These are phyloP conservation scores for Diversispora eburnea DNA, from an alignment of 192 early-diverging fungal genomes.

Conservation along the genomic window DNA sequence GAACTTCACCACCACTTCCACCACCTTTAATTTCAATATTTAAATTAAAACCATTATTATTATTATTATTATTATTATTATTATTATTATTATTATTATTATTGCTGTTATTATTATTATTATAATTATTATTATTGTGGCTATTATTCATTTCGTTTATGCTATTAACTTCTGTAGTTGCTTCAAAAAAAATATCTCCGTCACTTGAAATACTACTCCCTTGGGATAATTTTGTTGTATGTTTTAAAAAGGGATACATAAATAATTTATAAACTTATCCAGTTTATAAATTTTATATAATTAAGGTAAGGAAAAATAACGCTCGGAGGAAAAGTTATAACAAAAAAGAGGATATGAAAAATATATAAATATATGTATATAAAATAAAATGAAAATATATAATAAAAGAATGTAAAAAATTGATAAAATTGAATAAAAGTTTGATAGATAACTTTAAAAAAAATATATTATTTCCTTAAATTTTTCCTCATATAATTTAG, in stretches of 20 bases:
- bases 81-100: neutral
- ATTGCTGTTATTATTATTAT: neutral
- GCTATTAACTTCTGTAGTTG: constrained; percentile 3
- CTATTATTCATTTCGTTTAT: neutral
- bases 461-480: too few relatives aligned
- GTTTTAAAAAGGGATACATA: neutral
- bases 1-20: neutral
- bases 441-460: too few relatives aligned
- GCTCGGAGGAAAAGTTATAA: neutral
- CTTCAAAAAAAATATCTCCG: constrained; percentile 17
- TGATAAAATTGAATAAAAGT: too few relatives aligned
- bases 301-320: neutral
- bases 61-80: neutral
- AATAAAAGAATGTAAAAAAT: too few relatives aligned
- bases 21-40: neutral
- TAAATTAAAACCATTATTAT: neutral
- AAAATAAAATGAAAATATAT: too few relatives aligned
- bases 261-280: neutral
- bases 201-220: constrained; percentile 13
- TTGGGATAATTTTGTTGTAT: constrained; percentile 22
- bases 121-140: neutral
- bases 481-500: too few relatives aligned
- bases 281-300: neutral
- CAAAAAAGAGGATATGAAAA: too few relatives aligned
- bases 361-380: too few relatives aligned